Conservation (phyloP, 2,329 filamentous ascomycete genomes). For the Pseudomassariella vexata region DNA sequence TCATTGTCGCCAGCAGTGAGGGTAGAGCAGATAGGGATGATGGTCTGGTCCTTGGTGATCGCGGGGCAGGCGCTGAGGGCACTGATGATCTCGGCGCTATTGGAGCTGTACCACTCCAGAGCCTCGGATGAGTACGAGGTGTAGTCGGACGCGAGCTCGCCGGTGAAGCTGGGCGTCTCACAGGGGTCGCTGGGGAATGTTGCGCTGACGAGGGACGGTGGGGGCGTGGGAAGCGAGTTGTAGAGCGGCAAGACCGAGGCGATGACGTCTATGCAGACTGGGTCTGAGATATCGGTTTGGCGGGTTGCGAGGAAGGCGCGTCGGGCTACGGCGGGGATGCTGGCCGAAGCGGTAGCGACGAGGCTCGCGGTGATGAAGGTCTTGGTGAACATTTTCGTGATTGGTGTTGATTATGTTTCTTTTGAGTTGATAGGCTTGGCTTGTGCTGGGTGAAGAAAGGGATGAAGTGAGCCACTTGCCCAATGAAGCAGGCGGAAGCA, state of each 20-base stretch:
- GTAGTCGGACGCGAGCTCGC: conserved; percentile 13
- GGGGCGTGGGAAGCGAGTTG: conserved; percentile 12
- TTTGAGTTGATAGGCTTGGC: not conserved
- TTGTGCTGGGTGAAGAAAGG: too few relatives aligned
- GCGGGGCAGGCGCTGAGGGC: conserved; percentile 13
- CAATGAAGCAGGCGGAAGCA: too few relatives aligned
- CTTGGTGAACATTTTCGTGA: conserved; percentile 7
- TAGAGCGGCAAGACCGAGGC: conserved; percentile 11
- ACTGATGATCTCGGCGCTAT: conserved; percentile 13
- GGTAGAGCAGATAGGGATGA: conserved; percentile 13
- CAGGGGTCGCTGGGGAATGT: conserved; percentile 15
- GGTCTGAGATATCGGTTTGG: conserved; percentile 8
- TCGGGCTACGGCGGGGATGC: conserved; percentile 11
- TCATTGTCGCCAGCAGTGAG: not conserved
- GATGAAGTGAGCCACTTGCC: too few relatives aligned
- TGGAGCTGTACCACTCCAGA: conserved; percentile 13
- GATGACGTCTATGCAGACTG: conserved; percentile 13
- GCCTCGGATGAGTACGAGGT: conserved; percentile 14
- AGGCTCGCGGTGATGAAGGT: conserved; percentile 6
- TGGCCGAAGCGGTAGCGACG: conserved; percentile 12
- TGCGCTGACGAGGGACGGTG: conserved; percentile 11
- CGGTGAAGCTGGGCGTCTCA: conserved; percentile 13
- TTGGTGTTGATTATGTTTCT: conserved; percentile 1
- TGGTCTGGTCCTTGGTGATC: conserved; percentile 6
- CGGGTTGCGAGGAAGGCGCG: conserved; percentile 14